These are phyloP conservation scores for Colletotrichum chrysophilum DNA, from an alignment of 2,329 filamentous ascomycete species.

Conservation along the genomic window DNA sequence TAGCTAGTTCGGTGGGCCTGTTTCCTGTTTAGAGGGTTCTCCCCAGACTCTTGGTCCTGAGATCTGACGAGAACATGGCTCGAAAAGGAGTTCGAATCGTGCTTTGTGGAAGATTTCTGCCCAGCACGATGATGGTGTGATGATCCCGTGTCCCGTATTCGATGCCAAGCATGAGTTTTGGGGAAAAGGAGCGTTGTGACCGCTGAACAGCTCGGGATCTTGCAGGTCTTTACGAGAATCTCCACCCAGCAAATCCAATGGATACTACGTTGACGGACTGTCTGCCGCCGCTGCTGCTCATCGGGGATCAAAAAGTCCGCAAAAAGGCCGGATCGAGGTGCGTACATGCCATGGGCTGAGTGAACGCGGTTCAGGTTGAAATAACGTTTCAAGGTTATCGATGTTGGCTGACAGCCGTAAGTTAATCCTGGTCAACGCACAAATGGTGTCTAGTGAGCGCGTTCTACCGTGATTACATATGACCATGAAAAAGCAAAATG, in stretches of 20 bases:
- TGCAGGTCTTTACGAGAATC: neutral
- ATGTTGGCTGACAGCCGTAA: neutral
- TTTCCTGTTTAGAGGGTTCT: slow-evolving; percentile 10
- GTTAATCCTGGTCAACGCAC: neutral
- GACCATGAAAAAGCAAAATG: neutral
- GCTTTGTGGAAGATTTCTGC: neutral
- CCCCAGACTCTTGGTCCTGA: neutral
- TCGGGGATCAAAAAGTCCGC: neutral
- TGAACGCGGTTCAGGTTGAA: neutral
- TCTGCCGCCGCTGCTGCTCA: neutral
- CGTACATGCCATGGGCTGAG: accelerated
- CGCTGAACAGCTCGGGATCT: neutral
- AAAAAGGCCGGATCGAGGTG: neutral
- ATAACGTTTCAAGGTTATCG: neutral
- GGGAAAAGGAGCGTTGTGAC: neutral
- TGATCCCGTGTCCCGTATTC: neutral
- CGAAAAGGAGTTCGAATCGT: neutral
- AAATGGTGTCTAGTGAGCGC: neutral
- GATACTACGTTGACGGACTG: neutral
- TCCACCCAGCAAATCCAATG: neutral
- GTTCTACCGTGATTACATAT: neutral
- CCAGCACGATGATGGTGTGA: neutral
- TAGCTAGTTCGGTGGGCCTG: slow-evolving; percentile 8
- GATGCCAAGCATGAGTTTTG: neutral
- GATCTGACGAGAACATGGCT: neutral